Conservation (phyloP, 1,284 basidiomycete genomes). For the Marasmius sp. region DNA sequence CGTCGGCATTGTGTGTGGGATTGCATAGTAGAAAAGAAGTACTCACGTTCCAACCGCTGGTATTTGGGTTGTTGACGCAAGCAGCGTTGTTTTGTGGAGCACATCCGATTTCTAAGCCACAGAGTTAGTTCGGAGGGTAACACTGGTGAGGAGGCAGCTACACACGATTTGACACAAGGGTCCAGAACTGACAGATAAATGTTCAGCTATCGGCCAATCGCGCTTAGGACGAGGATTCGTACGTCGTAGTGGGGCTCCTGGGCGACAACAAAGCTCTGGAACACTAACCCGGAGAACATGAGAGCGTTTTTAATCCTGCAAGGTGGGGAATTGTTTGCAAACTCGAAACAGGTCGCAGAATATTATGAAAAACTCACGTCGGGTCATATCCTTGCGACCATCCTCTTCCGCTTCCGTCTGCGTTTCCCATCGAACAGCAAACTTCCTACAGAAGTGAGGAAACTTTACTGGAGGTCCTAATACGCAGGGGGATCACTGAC, state of each 20-base stretch:
- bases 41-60: slow-evolving; percentile 36
- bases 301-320: slow-evolving; percentile 35
- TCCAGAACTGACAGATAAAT: slow-evolving; percentile 31
- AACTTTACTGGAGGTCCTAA: too few species aligned
- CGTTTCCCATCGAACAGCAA: slow-evolving; percentile 34
- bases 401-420: slow-evolving; percentile 31
- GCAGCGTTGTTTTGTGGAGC: slow-evolving; percentile 26
- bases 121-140: neutral
- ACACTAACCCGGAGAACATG: slow-evolving; percentile 37
- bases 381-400: slow-evolving; percentile 36
- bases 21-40: neutral
- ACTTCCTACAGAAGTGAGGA: slow-evolving; percentile 26
- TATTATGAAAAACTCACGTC: slow-evolving; percentile 21
- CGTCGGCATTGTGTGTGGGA: neutral
- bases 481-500: slow-evolving; percentile 17
- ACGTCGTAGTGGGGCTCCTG: slow-evolving; percentile 39
- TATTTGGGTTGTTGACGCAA: slow-evolving; percentile 31
- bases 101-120: slow-evolving; percentile 30
- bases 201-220: neutral
- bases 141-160: neutral
- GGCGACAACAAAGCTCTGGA: slow-evolving; percentile 35
- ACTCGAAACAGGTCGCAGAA: neutral
- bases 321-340: neutral
- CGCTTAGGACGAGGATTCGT: slow-evolving; percentile 3
- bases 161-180: slow-evolving; percentile 33